A percentile compares a stretch with the other conserved stretches of the same genome.
These are phyloP conservation scores for Fusarium chaquense DNA, from an alignment of 2,329 filamentous ascomycete genomes.

Conservation along the genomic window DNA sequence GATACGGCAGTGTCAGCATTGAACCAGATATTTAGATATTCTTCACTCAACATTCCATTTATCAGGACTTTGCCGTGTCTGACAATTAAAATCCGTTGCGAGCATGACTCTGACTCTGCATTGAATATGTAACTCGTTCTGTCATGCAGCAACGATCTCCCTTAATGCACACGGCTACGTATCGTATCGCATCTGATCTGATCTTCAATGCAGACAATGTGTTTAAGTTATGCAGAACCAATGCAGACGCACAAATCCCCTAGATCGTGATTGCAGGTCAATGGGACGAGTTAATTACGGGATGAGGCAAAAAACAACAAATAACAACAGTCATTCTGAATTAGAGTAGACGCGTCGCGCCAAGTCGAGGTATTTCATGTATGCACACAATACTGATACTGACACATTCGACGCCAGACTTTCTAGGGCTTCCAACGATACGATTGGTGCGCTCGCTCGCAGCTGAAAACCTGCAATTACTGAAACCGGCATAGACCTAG, in stretches of 20 bases:
- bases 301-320: constrained; percentile 13
- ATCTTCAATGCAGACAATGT: constrained; percentile 43
- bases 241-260: constrained; percentile 31
- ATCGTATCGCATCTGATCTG: constrained; percentile 22
- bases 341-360: constrained; percentile 36
- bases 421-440: constrained; percentile 21
- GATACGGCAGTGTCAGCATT: constrained; percentile 6
- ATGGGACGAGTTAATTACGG: constrained; percentile 14
- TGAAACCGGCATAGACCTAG: constrained; percentile 40
- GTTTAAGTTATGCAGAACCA: constrained; percentile 41
- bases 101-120: constrained; percentile 13
- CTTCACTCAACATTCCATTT: constrained; percentile 18
- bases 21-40: constrained; percentile 12
- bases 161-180: constrained; percentile 37
- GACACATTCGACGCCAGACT: neutral
- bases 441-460: constrained; percentile 34
- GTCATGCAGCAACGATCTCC: constrained; percentile 48
- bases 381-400: constrained; percentile 13
- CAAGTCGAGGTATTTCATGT: constrained; percentile 24
- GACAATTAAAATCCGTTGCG: constrained; percentile 1
- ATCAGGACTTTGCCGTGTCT: neutral
- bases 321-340: constrained; percentile 7
- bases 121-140: constrained; percentile 22
- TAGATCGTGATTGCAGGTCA: constrained; percentile 15
- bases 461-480: constrained; percentile 38